These are phyloP conservation scores for Chloroidium sp. DNA, from an alignment of 163 green algal species.

Conservation along the genomic window DNA sequence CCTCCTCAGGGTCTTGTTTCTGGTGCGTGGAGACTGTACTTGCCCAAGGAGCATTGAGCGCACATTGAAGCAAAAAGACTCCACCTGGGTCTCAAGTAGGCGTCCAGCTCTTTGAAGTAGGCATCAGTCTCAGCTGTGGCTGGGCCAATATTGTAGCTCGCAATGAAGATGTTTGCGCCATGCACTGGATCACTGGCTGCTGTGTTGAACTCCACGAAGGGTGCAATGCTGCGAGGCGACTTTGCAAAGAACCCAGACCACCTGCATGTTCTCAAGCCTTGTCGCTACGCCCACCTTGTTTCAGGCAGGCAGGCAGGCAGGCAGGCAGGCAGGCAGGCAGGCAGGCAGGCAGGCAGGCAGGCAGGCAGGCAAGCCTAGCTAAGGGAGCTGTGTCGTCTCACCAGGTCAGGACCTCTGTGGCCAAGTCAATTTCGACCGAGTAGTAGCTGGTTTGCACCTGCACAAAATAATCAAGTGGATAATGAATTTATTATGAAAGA, in stretches of 20 bases:
- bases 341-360: background rate
- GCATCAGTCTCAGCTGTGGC: background rate
- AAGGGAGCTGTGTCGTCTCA: background rate
- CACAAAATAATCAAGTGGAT: background rate
- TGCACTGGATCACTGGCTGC: background rate
- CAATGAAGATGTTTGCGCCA: background rate
- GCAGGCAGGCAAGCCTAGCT: background rate
- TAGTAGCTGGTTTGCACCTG: background rate
- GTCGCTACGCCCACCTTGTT: too few relatives aligned
- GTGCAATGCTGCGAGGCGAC: background rate
- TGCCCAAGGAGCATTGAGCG: background rate
- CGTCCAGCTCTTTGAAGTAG: background rate
- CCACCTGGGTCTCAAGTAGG: background rate
- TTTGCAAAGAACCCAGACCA: background rate
- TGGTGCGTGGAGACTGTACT: too few relatives aligned
- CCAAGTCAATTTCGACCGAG: background rate
- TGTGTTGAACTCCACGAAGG: background rate
- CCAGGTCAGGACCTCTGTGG: background rate
- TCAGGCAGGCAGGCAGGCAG: too few relatives aligned
- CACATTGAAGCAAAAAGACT: background rate
- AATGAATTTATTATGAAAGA: too few relatives aligned
- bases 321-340: background rate
- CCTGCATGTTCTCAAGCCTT: background rate
- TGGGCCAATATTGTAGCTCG: background rate
- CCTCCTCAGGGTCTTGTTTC: too few relatives aligned